A percentile compares a stretch with the other conserved stretches of the same genome.
Evolutionary conservation across 2,329 filamentous ascomycete species (phyloP).

Genomic region (Arthrinium phaeospermum): DNA sequence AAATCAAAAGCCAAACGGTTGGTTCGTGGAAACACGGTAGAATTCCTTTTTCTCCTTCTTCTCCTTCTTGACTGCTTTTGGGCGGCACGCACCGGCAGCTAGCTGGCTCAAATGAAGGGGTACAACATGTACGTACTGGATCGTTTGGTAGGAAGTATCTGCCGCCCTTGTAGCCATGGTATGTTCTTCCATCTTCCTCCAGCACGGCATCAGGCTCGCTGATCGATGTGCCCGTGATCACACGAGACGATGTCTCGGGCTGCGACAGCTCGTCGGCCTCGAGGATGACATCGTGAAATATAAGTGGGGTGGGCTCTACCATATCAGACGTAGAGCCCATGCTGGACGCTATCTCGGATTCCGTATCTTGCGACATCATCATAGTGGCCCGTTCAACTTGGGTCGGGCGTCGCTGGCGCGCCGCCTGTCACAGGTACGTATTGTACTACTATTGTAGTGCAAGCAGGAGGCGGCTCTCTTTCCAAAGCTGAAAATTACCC

Average conservation of each 20-base stretch:
- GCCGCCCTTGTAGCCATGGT: neutral
- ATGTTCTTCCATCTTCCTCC: neutral
- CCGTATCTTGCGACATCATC: neutral
- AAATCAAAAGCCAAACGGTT: neutral
- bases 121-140: neutral
- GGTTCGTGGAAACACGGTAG: neutral
- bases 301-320: neutral
- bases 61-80: neutral
- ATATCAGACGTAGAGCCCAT: neutral
- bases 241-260: neutral
- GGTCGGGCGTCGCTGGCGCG: neutral
- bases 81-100: neutral
- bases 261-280: neutral
- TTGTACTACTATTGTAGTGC: neutral
- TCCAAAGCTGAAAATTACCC: neutral
- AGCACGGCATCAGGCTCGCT: neutral
- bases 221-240: neutral
- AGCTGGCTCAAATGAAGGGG: neutral
- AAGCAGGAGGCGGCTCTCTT: neutral
- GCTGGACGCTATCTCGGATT: neutral
- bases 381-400: neutral
- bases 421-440: neutral
- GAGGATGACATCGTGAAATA: neutral
- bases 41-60: neutral
- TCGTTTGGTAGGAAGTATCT: neutral